phyloP scores from a whole-genome alignment of 768 basidiomycete genomes.

The Leccinum aurantiacum region DNA sequence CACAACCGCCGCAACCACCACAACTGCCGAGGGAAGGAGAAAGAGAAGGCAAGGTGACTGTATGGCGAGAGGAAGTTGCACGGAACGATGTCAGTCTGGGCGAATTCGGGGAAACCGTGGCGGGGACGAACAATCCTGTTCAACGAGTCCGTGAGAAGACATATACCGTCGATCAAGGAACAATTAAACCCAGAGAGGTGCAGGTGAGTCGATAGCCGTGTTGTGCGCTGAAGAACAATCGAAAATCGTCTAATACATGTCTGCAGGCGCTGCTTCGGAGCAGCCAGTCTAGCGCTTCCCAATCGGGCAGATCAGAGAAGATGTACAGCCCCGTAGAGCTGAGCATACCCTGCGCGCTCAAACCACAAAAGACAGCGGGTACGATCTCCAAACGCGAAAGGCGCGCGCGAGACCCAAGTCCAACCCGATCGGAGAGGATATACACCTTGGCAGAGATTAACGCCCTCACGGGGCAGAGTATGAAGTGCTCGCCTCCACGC shows the following conservation, averaged over 20 bases:
- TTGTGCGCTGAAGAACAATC: not conserved
- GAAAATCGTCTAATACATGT: not conserved
- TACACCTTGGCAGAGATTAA: constrained; percentile 35
- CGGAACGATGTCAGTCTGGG: constrained; percentile 30
- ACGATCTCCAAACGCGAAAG: constrained; percentile 20
- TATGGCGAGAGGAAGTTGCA: constrained; percentile 57
- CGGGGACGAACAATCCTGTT: constrained; percentile 15
- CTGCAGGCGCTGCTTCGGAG: constrained; percentile 20
- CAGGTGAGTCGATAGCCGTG: constrained; percentile 20
- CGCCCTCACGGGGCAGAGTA: constrained; percentile 31
- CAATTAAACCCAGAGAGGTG: constrained; percentile 18
- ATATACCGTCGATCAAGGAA: constrained; percentile 13
- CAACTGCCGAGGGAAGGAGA: constrained; percentile 17
- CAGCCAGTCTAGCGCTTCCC: constrained; percentile 22
- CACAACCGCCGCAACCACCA: constrained; percentile 10
- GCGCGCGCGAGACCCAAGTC: constrained; percentile 25
- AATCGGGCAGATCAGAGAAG: constrained; percentile 28
- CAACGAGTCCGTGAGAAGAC: constrained; percentile 14
- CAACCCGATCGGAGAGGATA: constrained; percentile 34
- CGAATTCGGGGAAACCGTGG: constrained; percentile 24
- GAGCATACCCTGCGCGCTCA: constrained; percentile 13
- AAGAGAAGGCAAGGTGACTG: constrained; percentile 42
- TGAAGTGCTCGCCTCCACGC: constrained; percentile 25
- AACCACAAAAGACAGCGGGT: constrained; percentile 17
- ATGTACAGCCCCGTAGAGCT: constrained; percentile 23